Conservation (phyloP, 345 rosid species). For the Luvunga scandens region DNA sequence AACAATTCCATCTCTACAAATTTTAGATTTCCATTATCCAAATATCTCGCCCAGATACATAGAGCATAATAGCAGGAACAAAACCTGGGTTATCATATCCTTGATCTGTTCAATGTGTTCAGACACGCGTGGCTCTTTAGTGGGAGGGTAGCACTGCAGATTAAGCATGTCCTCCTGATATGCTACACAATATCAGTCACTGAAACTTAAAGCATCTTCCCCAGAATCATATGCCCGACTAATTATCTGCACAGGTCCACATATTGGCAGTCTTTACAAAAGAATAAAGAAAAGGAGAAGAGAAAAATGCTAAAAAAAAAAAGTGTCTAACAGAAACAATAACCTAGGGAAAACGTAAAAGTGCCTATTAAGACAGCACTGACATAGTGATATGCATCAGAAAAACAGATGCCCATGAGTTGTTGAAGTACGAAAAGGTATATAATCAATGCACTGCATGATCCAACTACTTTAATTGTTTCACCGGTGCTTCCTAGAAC, state of each 20-base stretch:
- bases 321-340: neutral
- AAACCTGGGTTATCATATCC: constrained; percentile 66
- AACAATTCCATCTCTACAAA: neutral
- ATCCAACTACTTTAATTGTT: neutral
- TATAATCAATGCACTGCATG: neutral
- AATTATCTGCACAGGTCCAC: constrained; percentile 53
- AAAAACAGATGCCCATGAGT: neutral
- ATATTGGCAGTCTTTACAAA: neutral
- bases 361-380: neutral
- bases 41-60: neutral
- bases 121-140: constrained; percentile 74
- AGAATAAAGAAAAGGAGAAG: neutral
- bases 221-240: constrained; percentile 56
- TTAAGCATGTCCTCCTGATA: constrained; percentile 65
- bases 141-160: constrained; percentile 77
- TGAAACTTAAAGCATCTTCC: constrained; percentile 56
- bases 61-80: neutral
- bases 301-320: neutral
- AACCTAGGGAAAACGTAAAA: neutral
- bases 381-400: neutral
- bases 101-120: constrained; percentile 75
- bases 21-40: neutral
- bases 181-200: constrained; percentile 64
- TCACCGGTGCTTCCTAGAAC: neutral
- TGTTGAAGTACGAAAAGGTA: neutral